These are phyloP conservation scores for Eucalyptus pumila DNA, from an alignment of 345 rosid species.

Conservation along the genomic window DNA sequence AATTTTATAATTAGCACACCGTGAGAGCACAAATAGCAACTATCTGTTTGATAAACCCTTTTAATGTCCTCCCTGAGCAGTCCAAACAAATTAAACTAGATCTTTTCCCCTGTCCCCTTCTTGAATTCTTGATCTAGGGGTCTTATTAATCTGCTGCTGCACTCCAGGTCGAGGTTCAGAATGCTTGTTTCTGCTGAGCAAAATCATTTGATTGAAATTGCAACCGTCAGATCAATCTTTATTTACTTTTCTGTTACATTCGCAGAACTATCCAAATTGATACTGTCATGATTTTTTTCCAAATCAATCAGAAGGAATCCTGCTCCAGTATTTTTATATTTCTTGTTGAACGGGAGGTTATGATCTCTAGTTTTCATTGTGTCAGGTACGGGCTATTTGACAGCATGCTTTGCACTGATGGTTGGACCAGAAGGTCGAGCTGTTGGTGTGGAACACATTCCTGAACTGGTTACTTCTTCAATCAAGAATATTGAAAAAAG, in stretches of 20 bases:
- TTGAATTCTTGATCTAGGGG: not conserved
- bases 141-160: not conserved
- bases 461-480: slow-evolving; percentile 60
- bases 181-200: not conserved
- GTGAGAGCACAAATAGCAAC: not conserved
- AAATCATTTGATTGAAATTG: not conserved
- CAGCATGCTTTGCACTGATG: slow-evolving; percentile 91
- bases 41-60: not conserved
- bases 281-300: not conserved
- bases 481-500: slow-evolving; percentile 62
- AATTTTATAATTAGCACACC: not conserved
- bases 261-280: not conserved
- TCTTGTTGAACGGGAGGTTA: not conserved
- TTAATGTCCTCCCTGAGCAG: not conserved
- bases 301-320: not conserved
- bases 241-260: not conserved
- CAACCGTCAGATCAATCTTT: not conserved
- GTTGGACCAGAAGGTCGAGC: slow-evolving; percentile 81
- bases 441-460: slow-evolving; percentile 91
- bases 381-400: slow-evolving; percentile 86
- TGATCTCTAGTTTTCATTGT: not conserved
- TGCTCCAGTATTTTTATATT: not conserved
- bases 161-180: not conserved
- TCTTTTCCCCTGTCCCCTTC: not conserved
- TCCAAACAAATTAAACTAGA: not conserved